Base-by-base conservation (phyloP, 495 filamentous ascomycete species). In the Choiromyces venosus region DNA sequence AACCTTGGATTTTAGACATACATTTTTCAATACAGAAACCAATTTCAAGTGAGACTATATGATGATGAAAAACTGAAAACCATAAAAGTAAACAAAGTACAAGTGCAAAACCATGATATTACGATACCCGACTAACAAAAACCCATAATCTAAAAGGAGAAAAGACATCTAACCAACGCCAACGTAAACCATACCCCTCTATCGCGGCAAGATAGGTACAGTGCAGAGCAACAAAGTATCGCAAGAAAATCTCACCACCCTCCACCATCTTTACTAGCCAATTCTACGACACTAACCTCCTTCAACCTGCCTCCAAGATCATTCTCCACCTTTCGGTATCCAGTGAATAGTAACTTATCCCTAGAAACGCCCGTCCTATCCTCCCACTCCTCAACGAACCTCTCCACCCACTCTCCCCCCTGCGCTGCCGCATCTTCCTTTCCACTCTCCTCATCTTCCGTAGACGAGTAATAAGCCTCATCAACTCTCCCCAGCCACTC, bases 241-340 rank as follows among this genome's bases (percentile, higher is more conserved):
- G 52, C 52, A 61, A 33, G 16, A 29, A 61, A 29, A 10, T 14
- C 7, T 61, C 25, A 98, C 95, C 95, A 99, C 14, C 95, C 95
- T 65, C 95, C 94, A 68, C 94, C 95, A 64, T 94, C 92, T 84
- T 93, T 96, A 67, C 92, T 91, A 35, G 95, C 96, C 79, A 99
- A 85, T 79, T 96, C 93, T 66, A 92, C 90, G 25, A 95, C 93
- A 70, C 90, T 88, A 72, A 93, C 89, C 77, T 76, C 79, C 77
- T 89, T 85, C 39, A 71, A n/a, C 64, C 61, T 68, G 82, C 12
- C 96, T 61, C 94, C 94, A 16, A 99, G 92, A 83, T 97, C 93
- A 82, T 96, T 97, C 77, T 96, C 91, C 4, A 99, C 94, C 83
- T 91, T 89, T 66, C 95, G 88, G 82, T 93, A 98, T 42, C 87